Base-by-base conservation (phyloP, 2,329 filamentous ascomycete genomes). In the Nemania serpens region DNA sequence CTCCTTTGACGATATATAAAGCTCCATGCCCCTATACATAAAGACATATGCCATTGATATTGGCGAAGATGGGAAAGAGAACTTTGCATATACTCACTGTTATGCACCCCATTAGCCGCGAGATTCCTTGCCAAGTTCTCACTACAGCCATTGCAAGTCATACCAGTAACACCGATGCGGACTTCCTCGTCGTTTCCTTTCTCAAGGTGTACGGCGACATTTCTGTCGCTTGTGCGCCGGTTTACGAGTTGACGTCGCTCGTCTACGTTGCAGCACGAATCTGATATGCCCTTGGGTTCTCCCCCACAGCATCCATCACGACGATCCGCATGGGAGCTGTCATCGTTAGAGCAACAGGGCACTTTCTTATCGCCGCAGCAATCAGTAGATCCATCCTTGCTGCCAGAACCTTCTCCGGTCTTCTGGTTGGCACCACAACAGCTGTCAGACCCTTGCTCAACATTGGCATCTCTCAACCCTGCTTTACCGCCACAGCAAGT, bases 81-180 rank as follows among this genome's bases (percentile, higher is more conserved):
- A 36, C n/a, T 57, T 12, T 6, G 17, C 34, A 20, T 47, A 33
- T 34, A 62, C 60, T 62, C 22, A 62, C 56, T 59, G 17, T 62
- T 56, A 45, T 48, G 46, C 13, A 12, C 55, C 2, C 60, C 56
- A 33, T 62, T 59, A 18, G 60, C 52, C 12, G 46, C 47, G 25
- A 62, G 60, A n/a, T 53, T 62, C n/a, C 60, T 39, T 39, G 51
- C 12, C 29, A 62, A 36, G 12, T 59, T 59, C 7, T 62, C 60
- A n/a, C 60, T 59, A 20, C 60, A 62, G 18, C 60, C 60, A 59
- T 62, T 62, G 43, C 60, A 62, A 17, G 60, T 62, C 60, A 62
- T 62, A 3, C 60, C 60, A 45, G 51, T 56, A 49, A 62, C 60
- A 33, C 56, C 36, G 13, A 62, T 49, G 17, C 60, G 60, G n/a